Percentiles rank a stretch among this genome's conserved stretches.
Evolutionary conservation across 257 asterid genomes (phyloP).

Genomic region (Solanum boliviense): DNA sequence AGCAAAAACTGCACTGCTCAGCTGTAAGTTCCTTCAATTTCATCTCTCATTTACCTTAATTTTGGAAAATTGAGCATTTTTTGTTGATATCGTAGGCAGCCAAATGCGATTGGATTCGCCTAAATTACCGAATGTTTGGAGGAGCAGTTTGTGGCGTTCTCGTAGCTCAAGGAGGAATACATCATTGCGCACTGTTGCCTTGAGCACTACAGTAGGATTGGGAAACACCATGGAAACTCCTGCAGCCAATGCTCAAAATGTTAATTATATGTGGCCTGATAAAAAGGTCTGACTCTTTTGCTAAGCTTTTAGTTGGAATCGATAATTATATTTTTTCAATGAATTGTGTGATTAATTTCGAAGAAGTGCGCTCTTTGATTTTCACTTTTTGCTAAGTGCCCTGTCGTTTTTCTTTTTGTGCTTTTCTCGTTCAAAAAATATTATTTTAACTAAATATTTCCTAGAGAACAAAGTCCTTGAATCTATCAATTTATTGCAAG

Average conservation of each 20-base stretch:
- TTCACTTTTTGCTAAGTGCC: background rate
- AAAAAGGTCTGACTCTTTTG: constrained; percentile 28
- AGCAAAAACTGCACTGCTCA: background rate
- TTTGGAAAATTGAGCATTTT: background rate
- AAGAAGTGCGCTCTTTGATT: background rate
- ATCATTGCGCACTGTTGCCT: constrained; percentile 1
- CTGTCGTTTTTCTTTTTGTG: background rate
- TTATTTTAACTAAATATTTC: background rate
- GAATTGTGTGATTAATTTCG: background rate
- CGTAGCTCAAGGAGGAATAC: background rate
- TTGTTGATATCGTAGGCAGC: background rate
- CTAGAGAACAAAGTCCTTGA: background rate
- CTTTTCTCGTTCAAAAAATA: background rate
- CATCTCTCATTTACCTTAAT: background rate
- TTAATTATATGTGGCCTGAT: constrained; percentile 54
- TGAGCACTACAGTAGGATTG: constrained; percentile 15
- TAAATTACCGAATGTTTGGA: background rate
- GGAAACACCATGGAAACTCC: constrained; percentile 15
- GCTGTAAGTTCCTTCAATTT: background rate
- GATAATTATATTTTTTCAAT: background rate
- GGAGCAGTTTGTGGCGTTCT: background rate
- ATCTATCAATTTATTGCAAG: background rate
- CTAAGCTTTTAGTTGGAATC: background rate
- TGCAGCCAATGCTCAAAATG: constrained; percentile 25
- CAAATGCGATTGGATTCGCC: background rate